These are phyloP conservation scores for Phytophthora chlamydospora DNA, from an alignment of 352 stramenopile species.

Conservation along the genomic window DNA sequence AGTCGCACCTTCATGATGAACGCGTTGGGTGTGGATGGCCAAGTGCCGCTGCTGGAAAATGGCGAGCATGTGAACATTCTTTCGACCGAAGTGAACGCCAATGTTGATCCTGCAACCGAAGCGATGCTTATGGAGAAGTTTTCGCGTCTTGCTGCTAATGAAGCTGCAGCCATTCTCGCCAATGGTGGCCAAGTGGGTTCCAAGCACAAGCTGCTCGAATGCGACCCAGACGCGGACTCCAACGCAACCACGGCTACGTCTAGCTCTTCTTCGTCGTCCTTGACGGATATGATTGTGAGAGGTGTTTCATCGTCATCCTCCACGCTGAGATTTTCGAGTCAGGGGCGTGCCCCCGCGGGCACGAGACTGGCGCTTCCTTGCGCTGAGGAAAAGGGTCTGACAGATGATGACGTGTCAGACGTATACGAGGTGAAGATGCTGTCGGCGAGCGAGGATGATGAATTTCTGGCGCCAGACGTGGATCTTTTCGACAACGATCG, in stretches of 20 bases:
- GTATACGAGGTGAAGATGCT: conserved; percentile 44
- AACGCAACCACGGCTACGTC: conserved; percentile 28
- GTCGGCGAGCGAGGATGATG: conserved; percentile 20
- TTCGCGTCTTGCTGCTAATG: conserved; percentile 55
- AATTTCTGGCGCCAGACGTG: conserved; percentile 21
- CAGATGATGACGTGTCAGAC: conserved; percentile 29
- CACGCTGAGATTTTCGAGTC: conserved; percentile 23
- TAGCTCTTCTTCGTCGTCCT: conserved; percentile 24
- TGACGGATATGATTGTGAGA: conserved; percentile 34
- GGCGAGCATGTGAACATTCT: conserved; percentile 39
- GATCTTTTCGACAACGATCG: conserved; percentile 34
- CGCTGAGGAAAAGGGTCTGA: conserved; percentile 26
- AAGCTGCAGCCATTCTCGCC: conserved; percentile 50
- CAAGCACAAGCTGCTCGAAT: conserved; percentile 43
- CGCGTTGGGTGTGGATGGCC: conserved; percentile 34
- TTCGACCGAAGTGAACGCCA: conserved; percentile 36
- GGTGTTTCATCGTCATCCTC: conserved; percentile 31
- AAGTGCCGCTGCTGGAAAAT: conserved; percentile 56
- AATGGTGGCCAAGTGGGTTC: conserved; percentile 30
- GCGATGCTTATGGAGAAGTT: conserved; percentile 71
- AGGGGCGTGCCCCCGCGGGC: conserved; percentile 8
- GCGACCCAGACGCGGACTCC: conserved; percentile 46
- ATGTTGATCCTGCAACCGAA: conserved; percentile 53
- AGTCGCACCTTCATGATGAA: conserved; percentile 64
- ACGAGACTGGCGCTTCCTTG: conserved; percentile 33